Evolutionary conservation across 768 basidiomycete genomes (phyloP), one percentile per base, ranked within the genome.

Genomic region (Lyophyllum atratum): DNA sequence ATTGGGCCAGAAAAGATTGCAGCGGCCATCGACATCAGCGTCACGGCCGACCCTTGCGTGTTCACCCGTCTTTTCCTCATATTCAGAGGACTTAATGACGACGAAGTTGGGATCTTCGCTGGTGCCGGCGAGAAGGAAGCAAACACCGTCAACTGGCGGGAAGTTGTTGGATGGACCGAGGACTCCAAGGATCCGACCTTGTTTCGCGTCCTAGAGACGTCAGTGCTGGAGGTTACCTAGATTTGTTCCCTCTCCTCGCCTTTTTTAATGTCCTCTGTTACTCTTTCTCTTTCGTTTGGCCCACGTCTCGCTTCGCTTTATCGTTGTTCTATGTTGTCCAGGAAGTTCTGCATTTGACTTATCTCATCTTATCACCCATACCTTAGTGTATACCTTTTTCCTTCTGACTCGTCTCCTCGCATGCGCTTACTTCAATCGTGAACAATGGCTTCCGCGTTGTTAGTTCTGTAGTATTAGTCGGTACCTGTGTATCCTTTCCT

Each of bases 81-180:
- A 71, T 93, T 87, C 74, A 85, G 92, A 24, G 92, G 92, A 0
- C 72, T 94, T 29, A 81, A 80, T 19, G 92, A 93, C 59, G 92
- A 93, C 54, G 92, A 94, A 60, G 74, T 90, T 55, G 82, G 83
- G 19, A 68, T 84, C 39, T 93, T 93, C 68, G 83, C 85, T 5
- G 87, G 84, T 19, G 85, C 90, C 2, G 90, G 92, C 11, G 92
- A 92, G 74, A 93, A 93, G 72, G 92, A 93, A 69, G 92, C 92
- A 28, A 90, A 90, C 59, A 73, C 77, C 10, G 81, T 81, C 63
- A 92, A 93, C 72, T 94, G 92, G 92, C 76, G 90, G 55, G 89
- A 89, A 65, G 73, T 85, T 39, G 83, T 93, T 44, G 87, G 86
- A 22, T 93, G 90, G 88, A 85, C 85, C 9, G 92, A 93, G 70